A percentile compares a stretch with the other conserved stretches of the same genome.
phyloP scores from a whole-genome alignment of 768 basidiomycete species.

The Pleurotus cornucopiae region DNA sequence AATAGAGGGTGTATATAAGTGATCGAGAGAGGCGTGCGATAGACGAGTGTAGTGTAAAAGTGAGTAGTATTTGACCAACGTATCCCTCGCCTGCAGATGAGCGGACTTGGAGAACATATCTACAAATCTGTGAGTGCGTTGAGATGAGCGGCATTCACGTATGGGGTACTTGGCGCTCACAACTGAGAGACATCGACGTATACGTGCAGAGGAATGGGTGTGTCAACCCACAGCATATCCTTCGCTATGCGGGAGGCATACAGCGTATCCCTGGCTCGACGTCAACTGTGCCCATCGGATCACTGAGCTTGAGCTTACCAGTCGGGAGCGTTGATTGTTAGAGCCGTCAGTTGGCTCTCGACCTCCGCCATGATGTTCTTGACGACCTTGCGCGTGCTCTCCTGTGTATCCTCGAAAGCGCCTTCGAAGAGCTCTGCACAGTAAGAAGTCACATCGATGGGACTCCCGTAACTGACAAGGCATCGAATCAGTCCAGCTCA shows the following conservation, averaged over 20 bases:
- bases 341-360: constrained; percentile 39
- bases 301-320: constrained; percentile 38
- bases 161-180: constrained; percentile 28
- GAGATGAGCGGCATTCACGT: no score
- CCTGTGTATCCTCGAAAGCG: constrained; percentile 27
- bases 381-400: constrained; percentile 41
- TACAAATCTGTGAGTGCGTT: constrained; percentile 15
- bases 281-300: no score
- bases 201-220: constrained; percentile 39
- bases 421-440: constrained; percentile 37
- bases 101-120: constrained; percentile 16
- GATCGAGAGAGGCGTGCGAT: constrained; percentile 43
- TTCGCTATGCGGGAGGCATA: constrained; percentile 55
- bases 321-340: constrained; percentile 65
- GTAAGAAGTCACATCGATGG: constrained; percentile 48
- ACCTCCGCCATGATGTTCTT: constrained; percentile 53
- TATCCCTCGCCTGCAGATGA: constrained; percentile 29
- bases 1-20: no score
- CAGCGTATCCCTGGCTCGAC: constrained; percentile 48
- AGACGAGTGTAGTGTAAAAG: constrained; percentile 48
- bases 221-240: constrained; percentile 49
- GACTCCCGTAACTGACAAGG: constrained; percentile 43
- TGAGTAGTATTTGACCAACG: constrained; percentile 53
- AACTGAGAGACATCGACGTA: constrained; percentile 55
- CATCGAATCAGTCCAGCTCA: neutral